A percentile compares a stretch with the other conserved stretches of the same genome.
phyloP scores from a whole-genome alignment of 2,329 filamentous ascomycete genomes.

The Hypoxylon sp. region DNA sequence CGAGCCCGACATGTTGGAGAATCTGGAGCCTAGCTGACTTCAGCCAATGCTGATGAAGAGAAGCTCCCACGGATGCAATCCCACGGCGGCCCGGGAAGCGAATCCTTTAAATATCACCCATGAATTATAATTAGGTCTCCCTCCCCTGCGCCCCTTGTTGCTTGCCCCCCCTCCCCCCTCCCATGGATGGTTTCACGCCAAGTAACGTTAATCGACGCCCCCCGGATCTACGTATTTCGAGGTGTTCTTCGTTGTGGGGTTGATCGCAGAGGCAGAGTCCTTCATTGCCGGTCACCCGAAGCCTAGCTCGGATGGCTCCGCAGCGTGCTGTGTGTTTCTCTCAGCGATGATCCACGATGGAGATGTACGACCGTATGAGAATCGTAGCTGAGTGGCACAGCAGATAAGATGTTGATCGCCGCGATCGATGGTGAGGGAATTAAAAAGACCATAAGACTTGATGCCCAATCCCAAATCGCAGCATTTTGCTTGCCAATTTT shows the following conservation, averaged over 20 bases:
- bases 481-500: not conserved
- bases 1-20: conserved; percentile 16
- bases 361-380: not conserved
- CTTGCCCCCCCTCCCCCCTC: not conserved
- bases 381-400: conserved; percentile 7
- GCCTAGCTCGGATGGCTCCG: conserved; percentile 33
- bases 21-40: conserved; percentile 10
- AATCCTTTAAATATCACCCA: conserved; percentile 30
- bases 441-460: not conserved
- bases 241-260: conserved; percentile 33
- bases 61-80: conserved; percentile 13
- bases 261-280: conserved; percentile 13
- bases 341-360: not conserved
- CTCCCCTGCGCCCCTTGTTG: not conserved
- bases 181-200: conserved; percentile 27
- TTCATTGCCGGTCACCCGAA: conserved; percentile 34
- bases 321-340: not conserved
- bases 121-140: conserved; percentile 31
- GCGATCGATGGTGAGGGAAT: not conserved
- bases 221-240: conserved; percentile 32
- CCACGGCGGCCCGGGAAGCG: conserved; percentile 20
- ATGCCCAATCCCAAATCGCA: conserved; percentile 1
- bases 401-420: not conserved
- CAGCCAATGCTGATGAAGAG: conserved; percentile 7
- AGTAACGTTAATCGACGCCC: conserved; percentile 32